Evolutionary conservation across 768 basidiomycete species (phyloP).

Genomic region (Roridomyces roridus): DNA sequence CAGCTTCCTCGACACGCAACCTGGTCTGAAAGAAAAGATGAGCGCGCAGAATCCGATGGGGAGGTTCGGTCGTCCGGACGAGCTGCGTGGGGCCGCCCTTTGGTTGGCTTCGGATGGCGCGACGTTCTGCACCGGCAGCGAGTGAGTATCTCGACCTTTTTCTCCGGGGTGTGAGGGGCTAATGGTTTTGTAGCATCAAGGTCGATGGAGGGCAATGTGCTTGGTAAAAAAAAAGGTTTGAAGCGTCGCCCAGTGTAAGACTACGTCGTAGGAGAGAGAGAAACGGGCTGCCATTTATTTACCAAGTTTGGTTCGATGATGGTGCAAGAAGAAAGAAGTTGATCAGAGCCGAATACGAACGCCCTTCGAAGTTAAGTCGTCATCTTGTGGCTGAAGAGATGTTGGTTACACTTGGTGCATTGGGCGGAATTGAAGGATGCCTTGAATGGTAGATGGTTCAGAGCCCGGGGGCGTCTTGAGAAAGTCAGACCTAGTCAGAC

Average conservation of each 20-base stretch:
- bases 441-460: too few relatives aligned
- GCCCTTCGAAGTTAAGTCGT: too few relatives aligned
- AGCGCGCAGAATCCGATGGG: conserved; percentile 66
- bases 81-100: conserved; percentile 67
- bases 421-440: too few relatives aligned
- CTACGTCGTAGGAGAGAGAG: too few relatives aligned
- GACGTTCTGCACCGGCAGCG: conserved; percentile 67
- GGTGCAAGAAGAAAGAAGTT: too few relatives aligned
- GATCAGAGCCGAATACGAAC: too few relatives aligned
- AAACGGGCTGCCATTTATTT: too few relatives aligned
- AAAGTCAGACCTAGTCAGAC: too few relatives aligned
- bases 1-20: conserved; percentile 59
- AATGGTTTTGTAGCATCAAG: conserved; percentile 9
- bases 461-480: too few relatives aligned
- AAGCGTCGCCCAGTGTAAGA: conserved; percentile 1
- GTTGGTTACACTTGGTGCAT: too few relatives aligned
- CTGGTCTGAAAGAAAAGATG: conserved; percentile 62
- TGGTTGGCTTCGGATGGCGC: conserved; percentile 78
- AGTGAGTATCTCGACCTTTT: conserved; percentile 8
- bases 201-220: conserved; percentile 24
- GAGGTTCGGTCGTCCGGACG: conserved; percentile 69
- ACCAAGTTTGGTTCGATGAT: too few relatives aligned
- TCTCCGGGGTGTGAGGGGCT: not conserved
- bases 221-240: conserved; percentile 13
- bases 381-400: too few relatives aligned